Evolutionary conservation across 2,329 filamentous ascomycete genomes (phyloP).

Genomic region (Pseudogymnoascus sp.): DNA sequence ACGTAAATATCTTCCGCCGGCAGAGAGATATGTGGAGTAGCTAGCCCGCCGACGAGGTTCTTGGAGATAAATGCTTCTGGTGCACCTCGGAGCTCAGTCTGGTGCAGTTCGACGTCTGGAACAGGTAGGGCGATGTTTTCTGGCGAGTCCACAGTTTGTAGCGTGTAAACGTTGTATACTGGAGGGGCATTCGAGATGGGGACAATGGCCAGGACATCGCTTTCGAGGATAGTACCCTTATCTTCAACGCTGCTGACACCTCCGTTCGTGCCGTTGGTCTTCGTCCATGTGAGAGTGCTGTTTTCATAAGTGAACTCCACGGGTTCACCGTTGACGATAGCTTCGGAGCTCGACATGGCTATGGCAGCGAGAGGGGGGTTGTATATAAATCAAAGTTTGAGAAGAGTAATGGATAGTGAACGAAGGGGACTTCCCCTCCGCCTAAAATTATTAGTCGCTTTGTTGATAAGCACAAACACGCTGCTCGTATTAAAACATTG

Average conservation of each 20-base stretch:
- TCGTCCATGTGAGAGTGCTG: not conserved
- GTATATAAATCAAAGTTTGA: not conserved
- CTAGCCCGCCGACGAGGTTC: not conserved
- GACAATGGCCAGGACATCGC: not conserved
- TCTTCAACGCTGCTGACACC: conserved; percentile 18
- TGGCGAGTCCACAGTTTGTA: not conserved
- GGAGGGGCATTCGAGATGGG: not conserved
- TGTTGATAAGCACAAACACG: not conserved
- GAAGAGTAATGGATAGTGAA: not conserved
- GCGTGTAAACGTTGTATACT: not conserved
- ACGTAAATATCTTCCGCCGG: conserved; percentile 41
- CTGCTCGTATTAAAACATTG: not conserved
- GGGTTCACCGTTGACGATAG: not conserved
- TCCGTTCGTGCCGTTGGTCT: conserved; percentile 7
- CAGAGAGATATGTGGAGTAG: not conserved
- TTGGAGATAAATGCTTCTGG: not conserved
- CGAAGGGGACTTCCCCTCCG: not conserved
- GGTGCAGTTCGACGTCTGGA: not conserved
- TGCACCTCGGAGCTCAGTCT: not conserved
- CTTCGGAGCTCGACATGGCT: not conserved
- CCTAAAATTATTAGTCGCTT: not conserved
- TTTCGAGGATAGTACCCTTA: not conserved
- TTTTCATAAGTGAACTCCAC: not conserved
- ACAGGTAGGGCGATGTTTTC: not conserved
- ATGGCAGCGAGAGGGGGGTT: not conserved